Percentiles rank a stretch among this genome's conserved stretches.
phyloP scores from a whole-genome alignment of 192 early-diverging fungal genomes.

The Mortierella antarctica region DNA sequence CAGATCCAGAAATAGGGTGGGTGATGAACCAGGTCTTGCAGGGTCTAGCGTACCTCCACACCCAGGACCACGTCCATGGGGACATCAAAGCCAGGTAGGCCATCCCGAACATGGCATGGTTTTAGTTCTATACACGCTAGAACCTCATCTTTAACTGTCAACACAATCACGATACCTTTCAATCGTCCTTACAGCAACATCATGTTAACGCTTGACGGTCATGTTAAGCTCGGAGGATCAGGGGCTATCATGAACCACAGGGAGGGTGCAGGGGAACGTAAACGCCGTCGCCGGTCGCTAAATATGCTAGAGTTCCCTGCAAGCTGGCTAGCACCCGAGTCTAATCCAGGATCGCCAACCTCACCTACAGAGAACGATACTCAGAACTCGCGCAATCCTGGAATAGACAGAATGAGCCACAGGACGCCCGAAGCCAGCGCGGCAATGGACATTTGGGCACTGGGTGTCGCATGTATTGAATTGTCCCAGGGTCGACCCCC shows the following conservation, averaged over 20 bases:
- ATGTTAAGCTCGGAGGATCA: slow-evolving; percentile 41
- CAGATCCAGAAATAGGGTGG: slow-evolving; percentile 41
- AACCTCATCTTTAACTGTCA: background rate
- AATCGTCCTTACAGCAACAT: slow-evolving; percentile 18
- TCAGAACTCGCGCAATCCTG: background rate
- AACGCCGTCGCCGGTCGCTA: slow-evolving; percentile 37
- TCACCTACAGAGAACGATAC: background rate
- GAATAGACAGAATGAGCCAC: background rate
- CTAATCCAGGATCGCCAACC: background rate
- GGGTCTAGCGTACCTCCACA: slow-evolving; percentile 33
- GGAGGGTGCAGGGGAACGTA: slow-evolving; percentile 39
- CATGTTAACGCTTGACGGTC: slow-evolving; percentile 26
- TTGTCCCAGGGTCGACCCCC: slow-evolving; percentile 40
- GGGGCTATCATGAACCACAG: slow-evolving; percentile 44
- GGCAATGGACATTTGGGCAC: slow-evolving; percentile 33
- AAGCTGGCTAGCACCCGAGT: slow-evolving; percentile 49
- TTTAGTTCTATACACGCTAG: background rate
- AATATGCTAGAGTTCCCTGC: slow-evolving; percentile 45
- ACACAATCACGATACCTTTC: background rate
- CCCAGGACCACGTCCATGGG: slow-evolving; percentile 40
- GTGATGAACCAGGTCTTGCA: slow-evolving; percentile 40
- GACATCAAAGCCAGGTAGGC: slow-evolving; percentile 48
- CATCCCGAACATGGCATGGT: background rate
- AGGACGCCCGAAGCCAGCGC: slow-evolving; percentile 31
- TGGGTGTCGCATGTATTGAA: slow-evolving; percentile 48